Percentiles rank a stretch among this genome's conserved stretches.
These are phyloP conservation scores for Amylocystis lapponica DNA, from an alignment of 768 basidiomycete species.

Conservation along the genomic window DNA sequence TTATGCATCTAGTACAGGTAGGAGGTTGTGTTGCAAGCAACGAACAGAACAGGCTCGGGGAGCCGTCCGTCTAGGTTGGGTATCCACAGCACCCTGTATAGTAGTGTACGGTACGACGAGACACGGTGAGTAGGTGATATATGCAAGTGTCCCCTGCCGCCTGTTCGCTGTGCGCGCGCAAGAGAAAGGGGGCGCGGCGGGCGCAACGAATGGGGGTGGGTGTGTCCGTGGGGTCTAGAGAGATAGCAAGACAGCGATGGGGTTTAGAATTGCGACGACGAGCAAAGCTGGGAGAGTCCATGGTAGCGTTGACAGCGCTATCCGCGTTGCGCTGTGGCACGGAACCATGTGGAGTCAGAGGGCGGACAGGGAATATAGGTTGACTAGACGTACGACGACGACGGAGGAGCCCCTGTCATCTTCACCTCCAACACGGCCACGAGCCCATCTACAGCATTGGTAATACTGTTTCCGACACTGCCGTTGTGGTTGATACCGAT, in stretches of 20 bases:
- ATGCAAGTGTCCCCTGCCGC: too few relatives aligned
- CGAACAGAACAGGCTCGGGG: too few relatives aligned
- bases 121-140: too few relatives aligned
- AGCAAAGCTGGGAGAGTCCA: background rate
- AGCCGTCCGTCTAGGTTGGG: conserved; percentile 5
- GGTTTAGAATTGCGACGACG: background rate
- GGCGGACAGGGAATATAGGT: background rate
- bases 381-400: conserved; percentile 12
- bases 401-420: conserved; percentile 37
- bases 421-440: conserved; percentile 74
- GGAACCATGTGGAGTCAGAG: background rate
- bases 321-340: background rate
- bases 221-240: conserved; percentile 1
- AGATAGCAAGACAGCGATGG: background rate
- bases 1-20: too few relatives aligned
- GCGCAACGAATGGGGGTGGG: background rate
- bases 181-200: too few relatives aligned
- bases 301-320: background rate
- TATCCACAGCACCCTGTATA: conserved; percentile 6
- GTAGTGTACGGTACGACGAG: too few relatives aligned
- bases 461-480: conserved; percentile 43
- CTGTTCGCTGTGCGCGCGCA: too few relatives aligned
- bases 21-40: too few relatives aligned
- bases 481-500: conserved; percentile 63
- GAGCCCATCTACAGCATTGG: conserved; percentile 74